Base-by-base conservation (phyloP, 805 yeast genomes). In the Isabelozyma gotoi region DNA sequence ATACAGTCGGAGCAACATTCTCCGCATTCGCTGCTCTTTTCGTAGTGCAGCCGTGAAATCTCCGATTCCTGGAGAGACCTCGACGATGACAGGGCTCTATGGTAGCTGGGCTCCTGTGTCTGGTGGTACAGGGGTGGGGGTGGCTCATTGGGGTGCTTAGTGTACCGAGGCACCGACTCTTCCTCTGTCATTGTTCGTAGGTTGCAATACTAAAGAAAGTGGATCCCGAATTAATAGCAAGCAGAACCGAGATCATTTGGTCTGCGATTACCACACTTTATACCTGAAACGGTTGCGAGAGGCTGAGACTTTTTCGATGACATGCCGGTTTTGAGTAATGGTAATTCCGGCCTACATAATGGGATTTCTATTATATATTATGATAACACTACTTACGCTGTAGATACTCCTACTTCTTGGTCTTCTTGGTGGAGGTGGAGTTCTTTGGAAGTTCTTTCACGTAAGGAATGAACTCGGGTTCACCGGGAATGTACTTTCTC, bases 401-500 rank as follows among this genome's bases (percentile, higher is more conserved):
- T 24, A 10, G 12, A 36, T 34, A n/a, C 10, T n/a, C 11, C 21
- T 42, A 41, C 42, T 47, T 42, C 46, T 63, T 60, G 62, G 76
- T 76, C 68, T 67, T 68, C 78, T 82, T 83, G 67, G 77, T 80
- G 41, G 96, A 87, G 52, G 96, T 88, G 33, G 94, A 84, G 76
- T 90, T 88, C 81, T 91, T 91, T 69, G 97, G 96, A 59, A 92
- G 79, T 63, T 89, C 98, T 69, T 85, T 88, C 46, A 79, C 80
- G 67, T 71, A 94, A 41, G 97, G 98, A 57, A 94, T 73, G 70
- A 94, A 94, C 66, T 92, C 97, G 27, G 99, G 99, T 72, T 90
- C 96, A 55, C 99, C 99, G 45, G 99, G 99, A 60, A 94, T 88
- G 77, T 85, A 94, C 68, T 81, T 88, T 78, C 97, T 86, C 68